Evolutionary conservation across 2,329 filamentous ascomycete genomes (phyloP), one percentile per base, ranked within the genome.

Genomic region (Fusarium pseudoanthophilum): DNA sequence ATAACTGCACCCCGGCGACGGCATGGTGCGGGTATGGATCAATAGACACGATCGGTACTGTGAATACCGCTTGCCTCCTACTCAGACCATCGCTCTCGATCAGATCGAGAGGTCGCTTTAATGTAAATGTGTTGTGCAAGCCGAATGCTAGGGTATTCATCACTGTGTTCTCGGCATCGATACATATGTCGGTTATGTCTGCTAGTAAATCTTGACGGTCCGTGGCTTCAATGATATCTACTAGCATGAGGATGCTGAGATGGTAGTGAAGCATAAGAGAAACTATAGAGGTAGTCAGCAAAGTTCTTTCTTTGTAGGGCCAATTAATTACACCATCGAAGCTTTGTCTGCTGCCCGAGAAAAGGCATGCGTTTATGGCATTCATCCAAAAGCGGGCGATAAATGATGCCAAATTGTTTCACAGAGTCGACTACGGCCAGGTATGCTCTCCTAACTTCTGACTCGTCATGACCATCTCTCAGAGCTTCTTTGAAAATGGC

Each of bases 261-360:
- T 81, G 77, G 34, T 80, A 81, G 45, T 81, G 79, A 16, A 81
- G 72, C 79, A 80, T 81, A 1, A 80, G 75, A 21, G 78, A 80
- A 60, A 80, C 79, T 79, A 26, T 0, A 20, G 10, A 5, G 14
- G 8, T 5, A 4, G 42, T 72, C 0, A 72, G 20, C 5, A 30
- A 4, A 4, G 45, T 4, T 48, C 21, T 8, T 15, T 14, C 9
- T 5, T 5, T 11, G 20, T 3, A 30, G 20, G 9, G 15, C 0
- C 1, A 0, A 18, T 28, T 7, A 21, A 16, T 30, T 64, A 81
- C 79, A 81, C 79, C 79, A 81, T 21, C 79, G 76, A 20, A 81
- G 73, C 28, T 77, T 79, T 7, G 78, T 79, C 45, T 78, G 67
- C 40, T 81, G 79, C 5, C 77, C 72, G 0, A 81, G 69, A 58